Conservation (phyloP, 257 asterid species). For the Agastache rugosa region DNA sequence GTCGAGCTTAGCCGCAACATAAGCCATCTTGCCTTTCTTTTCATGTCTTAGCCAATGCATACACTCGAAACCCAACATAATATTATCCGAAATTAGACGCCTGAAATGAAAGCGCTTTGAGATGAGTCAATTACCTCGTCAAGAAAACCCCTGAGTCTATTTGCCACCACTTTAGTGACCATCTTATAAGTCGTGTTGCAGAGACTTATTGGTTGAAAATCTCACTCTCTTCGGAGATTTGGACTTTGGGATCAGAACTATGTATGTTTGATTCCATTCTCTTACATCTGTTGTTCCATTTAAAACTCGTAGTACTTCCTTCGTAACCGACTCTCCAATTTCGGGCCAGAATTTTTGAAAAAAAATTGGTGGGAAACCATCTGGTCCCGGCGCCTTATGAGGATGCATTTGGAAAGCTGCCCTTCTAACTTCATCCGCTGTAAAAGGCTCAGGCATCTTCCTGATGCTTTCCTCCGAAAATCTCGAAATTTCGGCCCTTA, state of each 20-base stretch:
- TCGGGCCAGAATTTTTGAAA: no score
- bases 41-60: not conserved
- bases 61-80: not conserved
- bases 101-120: not conserved
- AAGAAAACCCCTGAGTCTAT: not conserved
- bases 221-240: not conserved
- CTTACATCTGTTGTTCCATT: no score
- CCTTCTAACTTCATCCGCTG: no score
- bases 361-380: no score
- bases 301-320: no score
- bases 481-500: no score
- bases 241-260: not conserved
- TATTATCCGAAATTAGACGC: not conserved
- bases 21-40: not conserved
- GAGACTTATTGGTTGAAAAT: not conserved
- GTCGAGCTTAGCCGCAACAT: not conserved
- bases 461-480: no score
- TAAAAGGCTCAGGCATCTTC: no score
- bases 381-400: no score
- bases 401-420: no score
- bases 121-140: not conserved
- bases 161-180: not conserved
- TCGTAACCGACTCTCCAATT: no score
- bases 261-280: no score
- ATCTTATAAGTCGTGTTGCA: not conserved